phyloP scores from a whole-genome alignment of 2,329 filamentous ascomycete genomes.

The Madurella fahalii region DNA sequence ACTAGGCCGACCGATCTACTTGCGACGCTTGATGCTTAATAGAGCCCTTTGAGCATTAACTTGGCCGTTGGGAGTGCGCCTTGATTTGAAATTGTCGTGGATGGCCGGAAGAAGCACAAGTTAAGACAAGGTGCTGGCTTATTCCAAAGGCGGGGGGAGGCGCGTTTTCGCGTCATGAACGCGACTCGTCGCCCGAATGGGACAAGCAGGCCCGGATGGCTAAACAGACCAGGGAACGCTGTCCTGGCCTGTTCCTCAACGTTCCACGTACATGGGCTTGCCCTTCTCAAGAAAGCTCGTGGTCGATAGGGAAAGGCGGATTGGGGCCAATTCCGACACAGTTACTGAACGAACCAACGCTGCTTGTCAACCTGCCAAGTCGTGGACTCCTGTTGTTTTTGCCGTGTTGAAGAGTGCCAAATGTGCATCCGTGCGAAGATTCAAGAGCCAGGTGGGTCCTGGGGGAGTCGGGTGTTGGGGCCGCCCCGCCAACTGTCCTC shows the following conservation, averaged over 20 bases:
- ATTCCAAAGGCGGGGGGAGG: constrained; percentile 2
- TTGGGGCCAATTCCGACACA: too few species aligned
- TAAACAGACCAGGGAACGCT: background rate
- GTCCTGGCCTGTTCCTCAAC: too few species aligned
- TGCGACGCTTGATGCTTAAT: background rate
- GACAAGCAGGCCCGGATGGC: too few species aligned
- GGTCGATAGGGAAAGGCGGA: too few species aligned
- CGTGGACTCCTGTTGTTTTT: too few species aligned
- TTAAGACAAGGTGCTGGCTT: constrained; percentile 2
- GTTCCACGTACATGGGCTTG: too few species aligned
- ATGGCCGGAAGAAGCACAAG: background rate
- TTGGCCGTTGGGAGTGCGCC: background rate
- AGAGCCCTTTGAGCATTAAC: background rate
- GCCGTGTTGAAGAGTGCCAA: too few species aligned
- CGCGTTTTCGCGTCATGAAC: constrained; percentile 18
- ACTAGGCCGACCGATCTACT: background rate
- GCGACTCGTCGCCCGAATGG: constrained; percentile 2
- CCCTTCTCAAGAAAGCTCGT: too few species aligned
- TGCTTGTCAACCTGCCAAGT: too few species aligned
- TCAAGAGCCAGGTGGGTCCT: background rate
- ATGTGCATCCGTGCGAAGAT: too few species aligned
- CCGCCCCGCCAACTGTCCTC: background rate
- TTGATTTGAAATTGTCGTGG: background rate
- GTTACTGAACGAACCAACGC: too few species aligned
- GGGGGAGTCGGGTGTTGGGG: background rate